phyloP scores from a whole-genome alignment of 352 stramenopile genomes.

The Phytophthora melonis region DNA sequence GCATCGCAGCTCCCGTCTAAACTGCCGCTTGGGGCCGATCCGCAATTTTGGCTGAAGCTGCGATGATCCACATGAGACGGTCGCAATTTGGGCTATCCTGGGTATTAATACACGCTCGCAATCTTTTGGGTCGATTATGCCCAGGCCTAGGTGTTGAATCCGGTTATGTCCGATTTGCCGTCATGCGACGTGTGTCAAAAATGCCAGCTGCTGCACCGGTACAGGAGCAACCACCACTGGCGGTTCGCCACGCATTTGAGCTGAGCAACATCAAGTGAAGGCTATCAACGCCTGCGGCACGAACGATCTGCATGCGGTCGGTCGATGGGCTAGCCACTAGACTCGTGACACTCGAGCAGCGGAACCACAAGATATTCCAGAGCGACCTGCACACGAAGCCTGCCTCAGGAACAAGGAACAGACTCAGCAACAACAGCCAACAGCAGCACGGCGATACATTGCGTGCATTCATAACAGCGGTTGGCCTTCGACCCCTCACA shows the following conservation, averaged over 20 bases:
- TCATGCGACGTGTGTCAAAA: not conserved
- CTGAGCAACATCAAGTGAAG: not conserved
- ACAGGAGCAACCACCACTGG: not conserved
- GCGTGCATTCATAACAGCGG: conserved; percentile 25
- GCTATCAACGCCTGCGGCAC: conserved; percentile 6
- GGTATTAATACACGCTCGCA: not conserved
- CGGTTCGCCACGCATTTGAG: no score
- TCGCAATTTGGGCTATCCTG: not conserved
- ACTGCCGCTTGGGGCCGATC: no score
- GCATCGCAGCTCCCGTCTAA: no score
- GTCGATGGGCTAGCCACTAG: no score
- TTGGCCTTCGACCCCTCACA: conserved; percentile 6
- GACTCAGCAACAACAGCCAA: conserved; percentile 9
- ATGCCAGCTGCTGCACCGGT: not conserved
- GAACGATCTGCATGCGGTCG: not conserved
- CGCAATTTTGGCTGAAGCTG: no score
- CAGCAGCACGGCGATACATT: conserved; percentile 8
- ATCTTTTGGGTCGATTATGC: conserved; percentile 28
- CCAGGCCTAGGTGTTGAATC: not conserved
- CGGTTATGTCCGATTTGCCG: not conserved
- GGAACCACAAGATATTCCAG: not conserved
- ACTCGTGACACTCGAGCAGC: not conserved
- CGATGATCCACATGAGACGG: not conserved
- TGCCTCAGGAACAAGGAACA: conserved; percentile 2
- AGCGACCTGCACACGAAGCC: not conserved